Base-by-base conservation (phyloP, 805 yeast species). In the Saccharomycopsis vini region DNA sequence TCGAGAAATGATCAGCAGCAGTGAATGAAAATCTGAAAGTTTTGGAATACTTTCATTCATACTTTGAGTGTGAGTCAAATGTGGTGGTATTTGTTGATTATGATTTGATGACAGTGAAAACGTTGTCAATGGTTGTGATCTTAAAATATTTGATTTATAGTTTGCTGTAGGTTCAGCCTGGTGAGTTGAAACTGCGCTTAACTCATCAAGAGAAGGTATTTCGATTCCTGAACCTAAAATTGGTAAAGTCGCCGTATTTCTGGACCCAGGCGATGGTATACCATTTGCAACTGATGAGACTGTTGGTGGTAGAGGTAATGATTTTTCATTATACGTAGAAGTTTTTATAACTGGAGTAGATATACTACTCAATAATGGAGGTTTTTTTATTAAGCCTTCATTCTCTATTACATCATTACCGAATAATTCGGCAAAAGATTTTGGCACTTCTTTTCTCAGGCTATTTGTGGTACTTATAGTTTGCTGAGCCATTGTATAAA, bases 381-480 rank as follows among this genome's bases (percentile, higher is more conserved):
- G 52, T 53, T 36, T 58, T 59, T 19, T 42, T 49, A 6, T 54
- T 48, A 21, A 38, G n/a, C n/a, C n/a, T 16, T 51, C 56, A 20
- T 51, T 58, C 4, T 55, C 56, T 9, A 56, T 62, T 20, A 60
- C 67, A 9, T 56, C 62, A 22, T 75, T 78, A 51, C 81, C 87
- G 57, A 86, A 86, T 22, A 87, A 60, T 56, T 78, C 77, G 46
- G 80, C 62, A 26, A 87, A 63, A 2, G 92, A 81, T 56, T 75
- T 78, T 1, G 95, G 95, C 0, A 86, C 80, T 33, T 72, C 80
- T 36, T 67, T 64, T 30, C 60, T 60, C 29, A 7, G 10, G 12
- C 12, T 36, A 36, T 21, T 40, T 18, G 10, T 13, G 29, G 40
- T 21, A 21, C 19, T 6, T 9, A n/a, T 7, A 30, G 36, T 33